Percentiles rank a stretch among this genome's conserved stretches.
These are phyloP conservation scores for Lachancea mirantina DNA, from an alignment of 805 yeast species.

Conservation along the genomic window DNA sequence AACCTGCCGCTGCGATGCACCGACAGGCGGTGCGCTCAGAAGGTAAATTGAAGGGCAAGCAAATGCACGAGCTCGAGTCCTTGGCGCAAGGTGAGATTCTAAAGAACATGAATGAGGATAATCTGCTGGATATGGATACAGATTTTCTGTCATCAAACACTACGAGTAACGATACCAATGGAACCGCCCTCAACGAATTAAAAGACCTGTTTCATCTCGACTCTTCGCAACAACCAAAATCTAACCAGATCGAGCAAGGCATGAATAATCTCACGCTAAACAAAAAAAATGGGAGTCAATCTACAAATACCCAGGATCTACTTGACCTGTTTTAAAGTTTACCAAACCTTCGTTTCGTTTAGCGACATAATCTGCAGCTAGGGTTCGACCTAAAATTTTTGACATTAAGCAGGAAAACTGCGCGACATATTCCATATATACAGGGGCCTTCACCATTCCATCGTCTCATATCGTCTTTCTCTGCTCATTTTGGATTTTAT, in stretches of 20 bases:
- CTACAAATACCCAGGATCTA: slow-evolving; percentile 25
- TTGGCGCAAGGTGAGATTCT: slow-evolving; percentile 72
- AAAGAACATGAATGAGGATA: slow-evolving; percentile 61
- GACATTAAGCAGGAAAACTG: no score
- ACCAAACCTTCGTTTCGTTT: no score
- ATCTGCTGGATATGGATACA: slow-evolving; percentile 78
- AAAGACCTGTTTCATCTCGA: slow-evolving; percentile 57
- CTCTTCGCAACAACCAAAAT: slow-evolving; percentile 3
- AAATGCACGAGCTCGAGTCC: slow-evolving; percentile 69
- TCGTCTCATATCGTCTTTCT: not conserved
- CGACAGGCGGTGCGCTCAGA: slow-evolving; percentile 35
- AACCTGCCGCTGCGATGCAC: slow-evolving; percentile 63
- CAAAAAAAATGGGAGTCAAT: slow-evolving; percentile 1
- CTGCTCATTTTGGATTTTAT: slow-evolving; percentile 5
- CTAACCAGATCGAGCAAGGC: slow-evolving; percentile 4
- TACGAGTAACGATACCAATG: slow-evolving; percentile 15
- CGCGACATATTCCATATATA: no score
- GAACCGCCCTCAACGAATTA: slow-evolving; percentile 54
- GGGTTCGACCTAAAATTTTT: no score
- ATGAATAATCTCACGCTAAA: slow-evolving; percentile 2
- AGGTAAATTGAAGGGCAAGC: slow-evolving; percentile 40
- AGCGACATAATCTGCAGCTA: no score
- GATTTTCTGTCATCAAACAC: slow-evolving; percentile 34
- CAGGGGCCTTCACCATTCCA: not conserved
- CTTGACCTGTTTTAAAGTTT: slow-evolving; percentile 26